Base-by-base conservation (phyloP, 768 basidiomycete genomes). In the Suillus brevipes region DNA sequence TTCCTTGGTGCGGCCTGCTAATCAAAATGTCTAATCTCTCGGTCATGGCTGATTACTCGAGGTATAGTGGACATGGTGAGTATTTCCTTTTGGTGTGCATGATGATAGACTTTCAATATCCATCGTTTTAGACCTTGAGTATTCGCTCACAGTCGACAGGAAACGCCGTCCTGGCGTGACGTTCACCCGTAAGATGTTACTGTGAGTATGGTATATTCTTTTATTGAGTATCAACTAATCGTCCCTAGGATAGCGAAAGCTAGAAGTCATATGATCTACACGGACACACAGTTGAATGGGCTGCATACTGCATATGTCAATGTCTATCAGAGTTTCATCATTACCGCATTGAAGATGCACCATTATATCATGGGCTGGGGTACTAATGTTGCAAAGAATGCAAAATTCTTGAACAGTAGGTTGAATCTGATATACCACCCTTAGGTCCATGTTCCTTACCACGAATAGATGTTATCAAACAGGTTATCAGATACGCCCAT, bases 1-100 rank as follows among this genome's bases (percentile, higher is more conserved):
- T 99, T 74, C 90, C 94, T 2, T 99, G 95, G 91, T 99, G 97
- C 78, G 97, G 96, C 2, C 84, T 89, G 67, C 72, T 88, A 61
- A 91, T 99, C 69, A 78, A 95, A 71, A 91, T 88, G 81, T 77
- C 73, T 25, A 85, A 89, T 68, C 81, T 99, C 40, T 92, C 94
- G 12, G 82, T 99, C 31, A 83, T 88, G 12, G 87, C 84, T 2
- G 95, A 98, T 73, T 93, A 94, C 40, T 78, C 83, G 3, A 85
- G 94, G 66, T 92, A 88, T 71, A 76, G 82, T 61, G 80, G 80
- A 31, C 83, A 78, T 7, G 85, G 94, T 91, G 71, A 66, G 85
- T 75, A 14, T 6, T 34, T 37, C 31, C 45, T 31, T 28, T 25
- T 16, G n/a, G 6, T 14, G 1, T 1, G 25, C 49, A 28, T 34